Percentiles rank a stretch among this genome's conserved stretches.
These are phyloP conservation scores for Lactarius hatsudake DNA, from an alignment of 768 basidiomycete species.

Conservation along the genomic window DNA sequence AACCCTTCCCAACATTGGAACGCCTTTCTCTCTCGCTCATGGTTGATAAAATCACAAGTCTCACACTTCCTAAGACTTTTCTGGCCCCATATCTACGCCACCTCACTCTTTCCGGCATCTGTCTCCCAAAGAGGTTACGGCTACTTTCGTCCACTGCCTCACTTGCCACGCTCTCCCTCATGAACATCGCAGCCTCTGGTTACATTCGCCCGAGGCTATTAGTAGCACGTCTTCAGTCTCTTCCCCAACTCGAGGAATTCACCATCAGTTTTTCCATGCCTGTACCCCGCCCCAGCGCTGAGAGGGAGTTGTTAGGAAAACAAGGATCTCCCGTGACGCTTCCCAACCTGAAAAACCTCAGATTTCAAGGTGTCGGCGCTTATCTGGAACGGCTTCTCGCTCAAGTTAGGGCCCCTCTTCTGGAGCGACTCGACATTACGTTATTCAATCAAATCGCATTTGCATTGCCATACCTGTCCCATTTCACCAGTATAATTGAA, in stretches of 20 bases:
- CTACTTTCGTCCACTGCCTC: background rate
- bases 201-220: background rate
- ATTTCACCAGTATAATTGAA: background rate
- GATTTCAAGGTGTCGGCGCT: background rate
- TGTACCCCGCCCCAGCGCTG: background rate
- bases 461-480: background rate
- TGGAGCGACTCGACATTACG: background rate
- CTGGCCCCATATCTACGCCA: background rate
- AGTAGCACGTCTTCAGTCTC: background rate
- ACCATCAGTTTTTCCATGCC: conserved; percentile 7
- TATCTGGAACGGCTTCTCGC: background rate
- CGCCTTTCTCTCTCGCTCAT: background rate
- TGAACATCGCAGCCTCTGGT: background rate
- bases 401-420: background rate
- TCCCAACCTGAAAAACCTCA: background rate
- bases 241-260: conserved; percentile 4
- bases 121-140: background rate
- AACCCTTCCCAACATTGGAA: background rate
- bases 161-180: background rate
- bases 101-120: no score
- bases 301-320: background rate
- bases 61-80: background rate
- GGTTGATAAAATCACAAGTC: background rate
- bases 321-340: background rate
- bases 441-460: background rate